Conservation (phyloP, 495 filamentous ascomycete genomes). For the Trypethelium eluteriae region DNA sequence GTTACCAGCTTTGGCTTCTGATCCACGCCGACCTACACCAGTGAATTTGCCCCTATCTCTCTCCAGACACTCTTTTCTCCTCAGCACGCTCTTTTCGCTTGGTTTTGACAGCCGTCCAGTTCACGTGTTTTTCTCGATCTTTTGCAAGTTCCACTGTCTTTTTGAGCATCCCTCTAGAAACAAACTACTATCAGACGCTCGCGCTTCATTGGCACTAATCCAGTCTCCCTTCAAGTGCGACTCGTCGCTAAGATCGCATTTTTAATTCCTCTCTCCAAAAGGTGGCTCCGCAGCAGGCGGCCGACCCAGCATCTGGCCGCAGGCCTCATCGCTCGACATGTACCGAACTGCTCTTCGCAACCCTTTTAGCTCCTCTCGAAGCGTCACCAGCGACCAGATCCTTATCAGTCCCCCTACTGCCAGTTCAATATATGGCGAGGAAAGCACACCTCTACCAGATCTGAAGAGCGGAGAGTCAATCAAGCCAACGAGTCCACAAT, state of each 20-base stretch:
- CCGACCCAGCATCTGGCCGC: neutral
- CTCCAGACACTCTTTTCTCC: neutral
- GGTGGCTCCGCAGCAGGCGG: neutral
- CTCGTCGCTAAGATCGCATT: neutral
- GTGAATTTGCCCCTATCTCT: conserved; percentile 3
- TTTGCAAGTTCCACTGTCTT: too few species aligned
- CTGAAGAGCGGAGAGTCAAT: neutral
- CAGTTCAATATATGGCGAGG: neutral
- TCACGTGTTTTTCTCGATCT: too few species aligned
- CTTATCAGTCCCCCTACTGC: neutral
- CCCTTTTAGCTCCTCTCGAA: conserved; percentile 1
- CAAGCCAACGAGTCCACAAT: conserved; percentile 2
- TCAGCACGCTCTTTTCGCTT: neutral
- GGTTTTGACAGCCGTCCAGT: too few species aligned
- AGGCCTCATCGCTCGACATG: neutral
- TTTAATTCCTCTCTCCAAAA: neutral
- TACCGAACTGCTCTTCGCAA: conserved; percentile 6
- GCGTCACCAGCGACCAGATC: neutral
- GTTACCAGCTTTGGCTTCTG: neutral
- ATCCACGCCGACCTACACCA: neutral
- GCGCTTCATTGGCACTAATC: too few species aligned
- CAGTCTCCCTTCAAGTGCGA: neutral
- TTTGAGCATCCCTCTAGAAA: too few species aligned
- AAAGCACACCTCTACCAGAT: neutral
- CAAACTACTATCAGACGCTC: too few species aligned